A percentile compares a stretch with the other conserved stretches of the same genome.
Evolutionary conservation across 2,329 filamentous ascomycete genomes (phyloP).

Genomic region (Apiospora saccharicola): DNA sequence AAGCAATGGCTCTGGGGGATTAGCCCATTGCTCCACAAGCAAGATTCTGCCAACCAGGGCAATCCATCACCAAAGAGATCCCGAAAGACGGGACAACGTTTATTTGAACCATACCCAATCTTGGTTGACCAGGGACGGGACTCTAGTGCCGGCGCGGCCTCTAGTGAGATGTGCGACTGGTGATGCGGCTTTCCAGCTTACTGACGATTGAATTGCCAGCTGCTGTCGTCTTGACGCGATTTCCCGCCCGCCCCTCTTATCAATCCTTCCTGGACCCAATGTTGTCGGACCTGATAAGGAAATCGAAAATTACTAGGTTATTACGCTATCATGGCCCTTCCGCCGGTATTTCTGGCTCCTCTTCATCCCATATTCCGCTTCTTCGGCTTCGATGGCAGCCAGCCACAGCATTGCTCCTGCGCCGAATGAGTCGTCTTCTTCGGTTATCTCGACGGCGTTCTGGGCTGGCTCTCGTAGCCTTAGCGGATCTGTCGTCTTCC

Average conservation of each 20-base stretch:
- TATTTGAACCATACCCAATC: neutral
- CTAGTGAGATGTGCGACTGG: neutral
- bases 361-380: neutral
- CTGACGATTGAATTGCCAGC: neutral
- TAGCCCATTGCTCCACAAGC: neutral
- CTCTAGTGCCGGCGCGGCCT: neutral
- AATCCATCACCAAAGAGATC: neutral
- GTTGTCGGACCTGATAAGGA: neutral
- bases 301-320: neutral
- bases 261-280: neutral
- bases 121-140: neutral
- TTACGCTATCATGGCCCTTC: neutral
- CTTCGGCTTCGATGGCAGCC: neutral
- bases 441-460: neutral
- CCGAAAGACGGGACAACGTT: neutral
- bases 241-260: neutral
- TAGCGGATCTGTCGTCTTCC: neutral
- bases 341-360: conserved; percentile 1
- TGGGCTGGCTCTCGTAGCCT: neutral
- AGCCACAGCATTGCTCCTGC: neutral
- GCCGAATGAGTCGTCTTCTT: neutral
- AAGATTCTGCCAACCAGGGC: neutral
- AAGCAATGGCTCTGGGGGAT: neutral
- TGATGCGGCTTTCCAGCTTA: neutral
- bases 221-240: neutral